A percentile compares a stretch with the other conserved stretches of the same genome.
Evolutionary conservation across 2,329 filamentous ascomycete genomes (phyloP).

Genomic region (Diaporthe sp.): DNA sequence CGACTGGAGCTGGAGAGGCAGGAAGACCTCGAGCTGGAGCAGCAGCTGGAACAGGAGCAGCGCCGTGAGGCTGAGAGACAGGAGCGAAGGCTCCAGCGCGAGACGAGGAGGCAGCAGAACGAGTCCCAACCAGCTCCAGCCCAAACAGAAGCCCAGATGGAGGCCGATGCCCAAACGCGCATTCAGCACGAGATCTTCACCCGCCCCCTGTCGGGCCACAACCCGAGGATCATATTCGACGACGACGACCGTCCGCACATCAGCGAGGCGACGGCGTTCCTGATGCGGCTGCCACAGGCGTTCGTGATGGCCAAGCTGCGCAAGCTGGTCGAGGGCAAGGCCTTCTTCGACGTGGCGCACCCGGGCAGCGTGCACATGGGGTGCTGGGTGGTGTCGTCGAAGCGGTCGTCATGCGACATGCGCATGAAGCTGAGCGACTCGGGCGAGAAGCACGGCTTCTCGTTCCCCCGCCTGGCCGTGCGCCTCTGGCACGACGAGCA

Average conservation of each 20-base stretch:
- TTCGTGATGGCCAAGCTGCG: not conserved
- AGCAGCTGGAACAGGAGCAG: constrained; percentile 14
- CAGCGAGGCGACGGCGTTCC: constrained; percentile 31
- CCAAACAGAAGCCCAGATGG: no score
- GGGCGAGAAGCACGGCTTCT: constrained; percentile 11
- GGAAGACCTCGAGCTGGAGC: constrained; percentile 18
- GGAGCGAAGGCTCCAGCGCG: not conserved
- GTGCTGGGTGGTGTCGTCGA: constrained; percentile 25
- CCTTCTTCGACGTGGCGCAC: constrained; percentile 27
- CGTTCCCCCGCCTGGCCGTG: constrained; percentile 19
- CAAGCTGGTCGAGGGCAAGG: not conserved
- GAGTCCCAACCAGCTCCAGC: not conserved
- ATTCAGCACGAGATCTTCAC: constrained; percentile 13
- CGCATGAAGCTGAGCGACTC: constrained; percentile 26
- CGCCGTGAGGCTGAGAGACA: constrained; percentile 2
- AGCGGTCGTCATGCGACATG: not conserved
- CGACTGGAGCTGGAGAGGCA: constrained; percentile 16
- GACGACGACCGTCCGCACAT: constrained; percentile 14
- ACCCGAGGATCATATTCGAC: not conserved
- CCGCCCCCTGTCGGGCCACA: constrained; percentile 20
- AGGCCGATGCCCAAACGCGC: not conserved
- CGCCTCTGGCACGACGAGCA: constrained; percentile 34
- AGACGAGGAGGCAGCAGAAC: not conserved
- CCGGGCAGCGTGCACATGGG: constrained; percentile 2
- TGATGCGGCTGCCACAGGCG: constrained; percentile 18